Conservation (phyloP, 2,329 filamentous ascomycete genomes). For the Trichoderma asperellum region DNA sequence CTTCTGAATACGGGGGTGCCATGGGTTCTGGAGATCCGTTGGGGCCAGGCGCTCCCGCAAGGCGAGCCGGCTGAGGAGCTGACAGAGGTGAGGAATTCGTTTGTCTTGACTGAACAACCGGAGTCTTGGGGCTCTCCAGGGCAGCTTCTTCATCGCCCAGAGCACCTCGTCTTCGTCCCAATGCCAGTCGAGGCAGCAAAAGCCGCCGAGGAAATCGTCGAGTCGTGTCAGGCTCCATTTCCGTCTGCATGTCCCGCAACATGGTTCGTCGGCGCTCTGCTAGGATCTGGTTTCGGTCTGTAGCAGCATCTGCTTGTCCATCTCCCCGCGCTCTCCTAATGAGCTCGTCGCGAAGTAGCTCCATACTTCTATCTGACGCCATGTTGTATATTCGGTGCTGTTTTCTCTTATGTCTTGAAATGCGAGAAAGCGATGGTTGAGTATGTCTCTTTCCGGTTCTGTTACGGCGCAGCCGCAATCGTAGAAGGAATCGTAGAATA, state of each 20-base stretch:
- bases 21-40: background rate
- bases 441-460: background rate
- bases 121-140: conserved; percentile 53
- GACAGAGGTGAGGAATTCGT: background rate
- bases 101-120: conserved; percentile 39
- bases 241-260: conserved; percentile 9
- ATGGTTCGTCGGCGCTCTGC: conserved; percentile 14
- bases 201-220: conserved; percentile 12
- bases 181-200: conserved; percentile 31
- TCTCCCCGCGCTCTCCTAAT: conserved; percentile 40
- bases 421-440: background rate
- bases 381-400: conserved; percentile 12
- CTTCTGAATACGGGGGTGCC: background rate
- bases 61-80: background rate
- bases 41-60: background rate
- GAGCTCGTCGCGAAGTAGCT: conserved; percentile 41
- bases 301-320: conserved; percentile 31
- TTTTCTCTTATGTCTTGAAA: background rate
- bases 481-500: background rate
- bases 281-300: conserved; percentile 30
- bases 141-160: conserved; percentile 30
- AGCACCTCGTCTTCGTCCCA: conserved; percentile 31
- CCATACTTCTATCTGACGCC: conserved; percentile 34
- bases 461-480: conserved; percentile 23
- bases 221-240: background rate